Conservation (phyloP, 1,284 basidiomycete genomes). For the Microstroma glucosiphilum region DNA sequence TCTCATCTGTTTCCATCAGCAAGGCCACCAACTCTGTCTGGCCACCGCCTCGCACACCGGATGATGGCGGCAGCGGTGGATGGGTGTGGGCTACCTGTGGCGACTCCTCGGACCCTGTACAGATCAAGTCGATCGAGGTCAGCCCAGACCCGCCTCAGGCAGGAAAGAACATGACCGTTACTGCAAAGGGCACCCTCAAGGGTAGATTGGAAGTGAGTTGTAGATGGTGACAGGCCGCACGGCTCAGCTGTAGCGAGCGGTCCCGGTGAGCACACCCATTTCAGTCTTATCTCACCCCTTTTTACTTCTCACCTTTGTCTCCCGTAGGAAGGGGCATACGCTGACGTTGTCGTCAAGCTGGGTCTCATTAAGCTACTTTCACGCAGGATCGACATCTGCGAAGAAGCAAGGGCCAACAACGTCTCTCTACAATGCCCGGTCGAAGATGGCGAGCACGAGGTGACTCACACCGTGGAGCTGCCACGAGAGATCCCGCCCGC, state of each 20-base stretch:
- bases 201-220: conserved; percentile 34
- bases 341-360: conserved; percentile 45
- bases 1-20: neutral
- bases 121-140: conserved; percentile 35
- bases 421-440: conserved; percentile 45
- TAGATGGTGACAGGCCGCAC: neutral
- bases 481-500: conserved; percentile 55
- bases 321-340: conserved; percentile 33
- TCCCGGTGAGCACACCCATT: neutral
- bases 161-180: conserved; percentile 45
- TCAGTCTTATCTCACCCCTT: neutral
- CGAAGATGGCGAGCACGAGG: conserved; percentile 35
- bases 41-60: conserved; percentile 5
- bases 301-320: conserved; percentile 5
- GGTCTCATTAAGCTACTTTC: conserved; percentile 40
- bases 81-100: conserved; percentile 46
- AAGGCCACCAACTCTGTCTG: neutral
- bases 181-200: conserved; percentile 33
- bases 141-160: conserved; percentile 44
- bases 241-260: neutral
- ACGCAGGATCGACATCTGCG: conserved; percentile 42
- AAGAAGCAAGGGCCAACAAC: conserved; percentile 35
- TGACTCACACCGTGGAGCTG: conserved; percentile 41
- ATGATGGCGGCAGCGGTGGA: conserved; percentile 16
- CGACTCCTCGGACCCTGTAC: conserved; percentile 26